Percentiles rank a stretch among this genome's conserved stretches.
phyloP scores from a whole-genome alignment of 495 filamentous ascomycete genomes.

The Penicillium atrosanguineum region DNA sequence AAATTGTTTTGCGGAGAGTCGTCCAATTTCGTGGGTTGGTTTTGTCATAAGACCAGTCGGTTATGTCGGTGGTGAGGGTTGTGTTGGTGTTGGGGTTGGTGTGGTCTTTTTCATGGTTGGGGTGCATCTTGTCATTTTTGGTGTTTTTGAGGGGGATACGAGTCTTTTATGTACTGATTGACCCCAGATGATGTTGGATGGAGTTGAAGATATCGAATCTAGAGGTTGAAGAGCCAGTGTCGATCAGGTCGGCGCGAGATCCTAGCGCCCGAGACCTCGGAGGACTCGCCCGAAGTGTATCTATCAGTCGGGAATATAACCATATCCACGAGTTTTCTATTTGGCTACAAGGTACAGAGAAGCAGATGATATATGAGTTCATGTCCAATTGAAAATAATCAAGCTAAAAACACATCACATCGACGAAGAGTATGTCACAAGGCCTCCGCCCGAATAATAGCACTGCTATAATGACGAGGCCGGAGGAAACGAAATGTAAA shows the following conservation, averaged over 20 bases:
- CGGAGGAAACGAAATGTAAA: conserved; percentile 8
- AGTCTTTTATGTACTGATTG: too few species aligned
- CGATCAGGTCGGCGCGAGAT: background rate
- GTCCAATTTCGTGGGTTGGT: conserved; percentile 6
- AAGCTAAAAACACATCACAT: conserved; percentile 17
- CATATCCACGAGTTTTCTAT: background rate
- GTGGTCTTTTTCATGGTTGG: background rate
- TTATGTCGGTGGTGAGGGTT: too few species aligned
- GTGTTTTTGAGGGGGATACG: too few species aligned
- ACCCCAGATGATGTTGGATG: too few species aligned
- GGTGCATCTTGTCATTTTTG: background rate
- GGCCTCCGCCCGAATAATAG: conserved; percentile 8
- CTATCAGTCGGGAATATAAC: background rate
- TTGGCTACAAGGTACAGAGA: background rate
- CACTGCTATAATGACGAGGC: conserved; percentile 13
- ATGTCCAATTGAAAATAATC: conserved; percentile 17
- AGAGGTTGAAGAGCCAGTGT: background rate
- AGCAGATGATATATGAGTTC: background rate
- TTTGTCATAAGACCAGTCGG: background rate
- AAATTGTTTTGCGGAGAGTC: background rate
- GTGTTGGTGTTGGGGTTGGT: background rate
- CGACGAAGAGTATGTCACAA: conserved; percentile 24
- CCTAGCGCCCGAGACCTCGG: background rate
- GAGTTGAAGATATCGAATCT: too few species aligned
- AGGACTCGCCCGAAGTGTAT: background rate